Evolutionary conservation across 2,329 filamentous ascomycete species (phyloP).

Genomic region (Emydomyces testavorans): DNA sequence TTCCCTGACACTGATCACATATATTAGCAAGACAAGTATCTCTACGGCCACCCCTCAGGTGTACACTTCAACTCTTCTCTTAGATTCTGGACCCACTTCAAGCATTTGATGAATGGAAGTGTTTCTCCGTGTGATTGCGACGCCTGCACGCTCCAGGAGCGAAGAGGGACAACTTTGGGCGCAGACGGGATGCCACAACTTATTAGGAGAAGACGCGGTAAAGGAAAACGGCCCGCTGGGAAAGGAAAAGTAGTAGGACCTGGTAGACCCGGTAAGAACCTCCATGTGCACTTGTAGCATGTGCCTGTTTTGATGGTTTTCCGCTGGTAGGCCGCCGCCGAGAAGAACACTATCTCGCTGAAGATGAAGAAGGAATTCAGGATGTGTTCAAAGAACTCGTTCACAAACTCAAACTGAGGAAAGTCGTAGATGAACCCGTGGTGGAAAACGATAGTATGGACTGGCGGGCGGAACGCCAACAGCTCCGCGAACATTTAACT

Average conservation of each 20-base stretch:
- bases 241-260: not conserved
- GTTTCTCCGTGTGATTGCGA: slow-evolving; percentile 40
- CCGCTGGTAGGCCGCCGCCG: slow-evolving; percentile 9
- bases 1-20: not conserved
- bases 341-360: slow-evolving; percentile 12
- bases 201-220: not conserved
- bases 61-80: slow-evolving; percentile 43
- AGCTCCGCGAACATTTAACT: slow-evolving; percentile 34
- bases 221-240: slow-evolving; percentile 1
- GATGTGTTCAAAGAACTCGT: slow-evolving; percentile 44
- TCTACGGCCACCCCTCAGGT: slow-evolving; percentile 46
- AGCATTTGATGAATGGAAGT: slow-evolving; percentile 42
- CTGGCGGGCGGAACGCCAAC: slow-evolving; percentile 42
- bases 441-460: slow-evolving; percentile 44
- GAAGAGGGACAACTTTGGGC: slow-evolving; percentile 11
- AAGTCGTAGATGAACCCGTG: slow-evolving; percentile 36
- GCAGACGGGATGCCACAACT: slow-evolving; percentile 10
- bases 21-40: slow-evolving; percentile 41
- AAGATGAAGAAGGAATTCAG: slow-evolving; percentile 43
- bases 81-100: slow-evolving; percentile 48
- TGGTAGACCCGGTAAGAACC: not conserved
- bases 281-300: not conserved
- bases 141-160: slow-evolving; percentile 30
- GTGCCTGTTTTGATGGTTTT: not conserved
- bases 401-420: slow-evolving; percentile 36